Percentiles rank a stretch among this genome's conserved stretches.
phyloP scores from a whole-genome alignment of 2,329 filamentous ascomycete species.

The Penicillium sp. region DNA sequence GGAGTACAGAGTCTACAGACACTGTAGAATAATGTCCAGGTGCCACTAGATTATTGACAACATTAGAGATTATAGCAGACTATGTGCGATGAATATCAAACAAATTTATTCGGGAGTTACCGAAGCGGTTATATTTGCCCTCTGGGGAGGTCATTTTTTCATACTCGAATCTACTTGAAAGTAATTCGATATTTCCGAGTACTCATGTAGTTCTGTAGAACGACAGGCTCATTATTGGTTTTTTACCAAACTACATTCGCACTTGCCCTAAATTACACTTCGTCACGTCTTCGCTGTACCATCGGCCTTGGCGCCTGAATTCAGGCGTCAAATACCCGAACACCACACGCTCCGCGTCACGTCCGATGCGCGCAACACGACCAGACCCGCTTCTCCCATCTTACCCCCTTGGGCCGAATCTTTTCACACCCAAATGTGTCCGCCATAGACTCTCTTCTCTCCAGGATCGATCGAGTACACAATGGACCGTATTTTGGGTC shows the following conservation, averaged over 20 bases:
- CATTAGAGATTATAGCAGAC: neutral
- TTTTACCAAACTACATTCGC: neutral
- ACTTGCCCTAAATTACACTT: neutral
- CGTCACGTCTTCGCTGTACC: constrained; percentile 1
- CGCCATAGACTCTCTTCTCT: constrained; percentile 28
- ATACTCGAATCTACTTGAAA: neutral
- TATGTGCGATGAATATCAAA: too few relatives aligned
- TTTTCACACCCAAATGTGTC: constrained; percentile 26
- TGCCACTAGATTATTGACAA: neutral
- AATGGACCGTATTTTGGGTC: constrained; percentile 42
- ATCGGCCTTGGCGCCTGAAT: constrained; percentile 19
- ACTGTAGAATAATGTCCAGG: neutral
- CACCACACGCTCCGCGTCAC: constrained; percentile 35
- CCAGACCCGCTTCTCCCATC: constrained; percentile 32
- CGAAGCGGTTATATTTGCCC: neutral
- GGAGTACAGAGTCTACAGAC: too few relatives aligned
- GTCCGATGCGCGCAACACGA: constrained; percentile 33
- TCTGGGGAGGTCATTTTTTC: neutral
- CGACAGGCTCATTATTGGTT: neutral
- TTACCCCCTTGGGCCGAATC: constrained; percentile 32
- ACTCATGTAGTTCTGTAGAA: neutral
- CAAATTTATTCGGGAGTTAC: neutral
- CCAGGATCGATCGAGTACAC: constrained; percentile 31
- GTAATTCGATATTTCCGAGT: neutral
- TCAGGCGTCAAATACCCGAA: constrained; percentile 24